These are phyloP conservation scores for Suillus placidus DNA, from an alignment of 768 basidiomycete genomes.

Conservation along the genomic window DNA sequence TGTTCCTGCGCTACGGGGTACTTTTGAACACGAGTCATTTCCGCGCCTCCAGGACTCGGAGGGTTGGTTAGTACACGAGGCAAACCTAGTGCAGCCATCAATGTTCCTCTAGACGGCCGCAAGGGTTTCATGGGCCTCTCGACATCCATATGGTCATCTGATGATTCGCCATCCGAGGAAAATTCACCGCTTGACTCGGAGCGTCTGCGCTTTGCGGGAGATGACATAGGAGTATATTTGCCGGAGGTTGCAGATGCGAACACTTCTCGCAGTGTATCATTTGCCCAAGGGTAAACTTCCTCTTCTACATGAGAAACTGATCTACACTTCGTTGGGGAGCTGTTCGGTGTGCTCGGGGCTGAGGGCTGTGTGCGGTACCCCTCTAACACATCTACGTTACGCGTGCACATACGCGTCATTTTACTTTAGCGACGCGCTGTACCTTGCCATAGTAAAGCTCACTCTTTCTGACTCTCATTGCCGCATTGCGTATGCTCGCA, in stretches of 20 bases:
- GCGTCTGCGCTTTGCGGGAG: constrained; percentile 42
- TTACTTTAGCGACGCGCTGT: constrained; percentile 25
- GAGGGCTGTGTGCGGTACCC: constrained; percentile 56
- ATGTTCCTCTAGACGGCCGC: constrained; percentile 35
- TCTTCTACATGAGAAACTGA: constrained; percentile 21
- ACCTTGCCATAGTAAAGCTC: constrained; percentile 27
- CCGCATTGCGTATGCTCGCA: constrained; percentile 57
- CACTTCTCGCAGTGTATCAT: constrained; percentile 56
- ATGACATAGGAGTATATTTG: constrained; percentile 33
- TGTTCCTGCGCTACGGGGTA: constrained; percentile 19
- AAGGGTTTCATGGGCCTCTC: constrained; percentile 41
- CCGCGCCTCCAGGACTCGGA: constrained; percentile 27
- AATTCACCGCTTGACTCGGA: constrained; percentile 22
- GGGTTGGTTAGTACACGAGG: constrained; percentile 24
- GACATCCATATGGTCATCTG: constrained; percentile 26
- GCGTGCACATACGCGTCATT: constrained; percentile 31
- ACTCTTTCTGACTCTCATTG: constrained; percentile 66
- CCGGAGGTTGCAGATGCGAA: constrained; percentile 39
- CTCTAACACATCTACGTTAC: constrained; percentile 55
- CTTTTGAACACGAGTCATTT: constrained; percentile 35
- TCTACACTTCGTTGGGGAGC: constrained; percentile 34
- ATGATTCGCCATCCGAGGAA: constrained; percentile 19
- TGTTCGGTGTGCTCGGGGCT: constrained; percentile 17
- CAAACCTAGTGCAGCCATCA: constrained; percentile 30
- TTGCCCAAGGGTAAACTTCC: constrained; percentile 55